These are phyloP conservation scores for Setomelanomma holmii DNA, from an alignment of 2,329 filamentous ascomycete species.

Conservation along the genomic window DNA sequence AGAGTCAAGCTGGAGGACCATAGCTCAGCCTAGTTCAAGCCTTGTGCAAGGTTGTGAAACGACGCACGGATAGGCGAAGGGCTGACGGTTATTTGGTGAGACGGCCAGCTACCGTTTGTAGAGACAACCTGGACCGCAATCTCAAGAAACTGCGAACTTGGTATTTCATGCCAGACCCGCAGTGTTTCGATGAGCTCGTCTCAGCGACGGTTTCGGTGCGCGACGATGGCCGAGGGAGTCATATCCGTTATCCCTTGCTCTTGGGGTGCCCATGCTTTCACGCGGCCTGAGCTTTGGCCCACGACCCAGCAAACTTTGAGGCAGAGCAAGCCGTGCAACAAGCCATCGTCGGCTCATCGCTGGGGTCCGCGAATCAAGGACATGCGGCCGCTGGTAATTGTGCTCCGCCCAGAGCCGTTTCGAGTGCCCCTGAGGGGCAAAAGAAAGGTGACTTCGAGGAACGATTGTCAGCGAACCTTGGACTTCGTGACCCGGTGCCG, in stretches of 20 bases:
- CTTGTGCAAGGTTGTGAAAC: slow-evolving; percentile 43
- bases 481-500: slow-evolving; percentile 24
- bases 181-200: not conserved
- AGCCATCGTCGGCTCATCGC: slow-evolving; percentile 34
- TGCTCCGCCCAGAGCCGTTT: slow-evolving; percentile 27
- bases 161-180: not conserved
- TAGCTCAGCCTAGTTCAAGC: slow-evolving; percentile 28
- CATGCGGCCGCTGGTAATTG: slow-evolving; percentile 14
- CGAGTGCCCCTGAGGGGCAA: slow-evolving; percentile 36
- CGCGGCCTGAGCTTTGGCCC: slow-evolving; percentile 38
- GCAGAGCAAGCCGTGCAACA: slow-evolving; percentile 38
- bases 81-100: not conserved
- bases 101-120: not conserved
- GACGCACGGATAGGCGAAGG: slow-evolving; percentile 22
- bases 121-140: not conserved
- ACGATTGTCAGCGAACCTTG: slow-evolving; percentile 22
- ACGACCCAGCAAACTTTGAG: slow-evolving; percentile 23
- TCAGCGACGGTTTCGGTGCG: not conserved
- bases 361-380: slow-evolving; percentile 33
- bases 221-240: not conserved
- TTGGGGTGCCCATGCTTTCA: slow-evolving; percentile 22
- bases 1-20: slow-evolving; percentile 31
- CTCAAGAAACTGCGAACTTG: not conserved
- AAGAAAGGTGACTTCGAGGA: slow-evolving; percentile 13
- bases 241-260: slow-evolving; percentile 25